These are phyloP conservation scores for Eremochloa ophiuroides DNA, from an alignment of 176 grass and related monocot species.

Conservation along the genomic window DNA sequence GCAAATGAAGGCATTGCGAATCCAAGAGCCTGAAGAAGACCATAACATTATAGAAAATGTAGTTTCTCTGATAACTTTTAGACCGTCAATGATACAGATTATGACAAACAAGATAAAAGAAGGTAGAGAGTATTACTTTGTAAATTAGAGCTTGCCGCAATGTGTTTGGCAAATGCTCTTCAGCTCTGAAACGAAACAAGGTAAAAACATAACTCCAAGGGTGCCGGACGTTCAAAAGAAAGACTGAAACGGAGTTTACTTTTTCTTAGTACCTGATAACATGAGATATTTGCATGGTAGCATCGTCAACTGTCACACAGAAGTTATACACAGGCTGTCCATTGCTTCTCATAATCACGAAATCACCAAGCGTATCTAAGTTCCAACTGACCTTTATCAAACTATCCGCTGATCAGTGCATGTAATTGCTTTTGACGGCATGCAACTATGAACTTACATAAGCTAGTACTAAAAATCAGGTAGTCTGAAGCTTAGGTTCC, in stretches of 20 bases:
- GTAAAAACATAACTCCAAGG: background rate
- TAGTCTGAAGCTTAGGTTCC: background rate
- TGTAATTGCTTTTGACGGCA: conserved; percentile 17
- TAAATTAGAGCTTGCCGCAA: conserved; percentile 95
- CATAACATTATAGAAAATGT: background rate
- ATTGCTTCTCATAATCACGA: conserved; percentile 99
- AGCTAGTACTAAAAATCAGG: background rate
- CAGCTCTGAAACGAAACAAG: conserved; percentile 52
- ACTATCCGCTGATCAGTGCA: conserved; percentile 64
- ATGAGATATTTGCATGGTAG: conserved; percentile 90
- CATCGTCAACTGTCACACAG: conserved; percentile 96
- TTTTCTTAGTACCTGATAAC: conserved; percentile 64
- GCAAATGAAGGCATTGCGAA: conserved; percentile 98
- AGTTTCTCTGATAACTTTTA: background rate
- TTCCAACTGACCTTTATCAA: conserved; percentile 98
- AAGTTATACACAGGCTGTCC: conserved; percentile 99
- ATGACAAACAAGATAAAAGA: background rate
- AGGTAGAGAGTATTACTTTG: conserved; percentile 49
- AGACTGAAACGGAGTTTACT: background rate
- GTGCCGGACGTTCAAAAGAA: background rate
- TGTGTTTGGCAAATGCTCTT: conserved; percentile 99
- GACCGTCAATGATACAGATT: background rate
- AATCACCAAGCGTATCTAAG: conserved; percentile 87
- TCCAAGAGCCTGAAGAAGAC: conserved; percentile 66
- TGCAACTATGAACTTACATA: background rate